Percentiles rank a stretch among this genome's conserved stretches.
These are phyloP conservation scores for Gnomoniopsis sp. DNA, from an alignment of 2,329 filamentous ascomycete genomes.

Conservation along the genomic window DNA sequence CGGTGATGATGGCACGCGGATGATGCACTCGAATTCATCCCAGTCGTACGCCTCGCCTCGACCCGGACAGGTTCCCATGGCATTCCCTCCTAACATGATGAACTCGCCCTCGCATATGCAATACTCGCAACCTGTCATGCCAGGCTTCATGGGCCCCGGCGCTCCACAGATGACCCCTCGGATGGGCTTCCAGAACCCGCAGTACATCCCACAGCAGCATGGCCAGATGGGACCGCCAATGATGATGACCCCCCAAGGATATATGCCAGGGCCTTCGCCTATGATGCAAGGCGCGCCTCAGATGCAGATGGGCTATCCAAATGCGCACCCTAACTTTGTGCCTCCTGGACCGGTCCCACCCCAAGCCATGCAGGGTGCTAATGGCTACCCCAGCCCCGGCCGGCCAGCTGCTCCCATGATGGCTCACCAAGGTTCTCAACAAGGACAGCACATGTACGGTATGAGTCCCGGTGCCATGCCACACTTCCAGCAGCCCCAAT, in stretches of 20 bases:
- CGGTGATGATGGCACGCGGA: constrained; percentile 73
- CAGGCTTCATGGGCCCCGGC: constrained; percentile 65
- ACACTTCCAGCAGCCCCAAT: constrained; percentile 68
- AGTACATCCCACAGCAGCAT: constrained; percentile 69
- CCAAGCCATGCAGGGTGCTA: constrained; percentile 60
- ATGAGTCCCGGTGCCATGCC: constrained; percentile 69
- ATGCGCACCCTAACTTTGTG: constrained; percentile 61
- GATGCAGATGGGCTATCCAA: constrained; percentile 74
- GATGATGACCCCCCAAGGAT: constrained; percentile 86
- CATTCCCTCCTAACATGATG: constrained; percentile 62
- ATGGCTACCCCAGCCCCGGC: constrained; percentile 85
- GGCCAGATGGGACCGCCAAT: constrained; percentile 72
- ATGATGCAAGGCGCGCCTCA: constrained; percentile 68
- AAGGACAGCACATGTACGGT: constrained; percentile 74
- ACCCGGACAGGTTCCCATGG: constrained; percentile 65
- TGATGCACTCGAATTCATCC: constrained; percentile 81
- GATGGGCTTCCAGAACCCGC: constrained; percentile 65
- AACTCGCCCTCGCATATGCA: constrained; percentile 66
- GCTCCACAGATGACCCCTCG: constrained; percentile 65
- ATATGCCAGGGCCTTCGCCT: constrained; percentile 68
- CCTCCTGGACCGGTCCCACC: constrained; percentile 51
- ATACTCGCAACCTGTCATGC: constrained; percentile 69
- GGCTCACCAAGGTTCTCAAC: constrained; percentile 91
- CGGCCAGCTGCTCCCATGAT: constrained; percentile 81
- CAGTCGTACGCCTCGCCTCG: constrained; percentile 86